Conservation (phyloP, 2,329 filamentous ascomycete species). For the Fonsecaea monophora region DNA sequence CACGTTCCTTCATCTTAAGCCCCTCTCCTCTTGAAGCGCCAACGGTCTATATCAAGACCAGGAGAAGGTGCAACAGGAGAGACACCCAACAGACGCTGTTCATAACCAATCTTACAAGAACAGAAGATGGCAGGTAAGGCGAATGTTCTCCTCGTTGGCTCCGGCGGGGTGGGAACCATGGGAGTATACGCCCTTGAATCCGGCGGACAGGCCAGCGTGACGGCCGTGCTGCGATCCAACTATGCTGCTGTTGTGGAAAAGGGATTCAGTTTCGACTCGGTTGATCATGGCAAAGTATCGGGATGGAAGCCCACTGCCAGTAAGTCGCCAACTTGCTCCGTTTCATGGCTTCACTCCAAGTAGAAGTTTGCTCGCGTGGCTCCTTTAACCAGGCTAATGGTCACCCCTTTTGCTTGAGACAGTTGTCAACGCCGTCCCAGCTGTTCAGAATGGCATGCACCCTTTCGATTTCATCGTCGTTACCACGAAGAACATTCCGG, state of each 20-base stretch:
- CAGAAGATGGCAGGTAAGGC: slow-evolving; percentile 36
- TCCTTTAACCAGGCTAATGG: too few species aligned
- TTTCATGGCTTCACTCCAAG: too few species aligned
- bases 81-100: too few species aligned
- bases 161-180: slow-evolving; percentile 65
- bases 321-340: slow-evolving; percentile 38
- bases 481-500: slow-evolving; percentile 65
- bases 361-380: too few species aligned
- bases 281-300: slow-evolving; percentile 58
- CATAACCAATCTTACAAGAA: too few species aligned
- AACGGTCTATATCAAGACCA: too few species aligned
- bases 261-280: slow-evolving; percentile 63
- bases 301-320: slow-evolving; percentile 54
- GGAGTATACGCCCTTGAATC: slow-evolving; percentile 62
- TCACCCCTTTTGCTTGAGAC: neutral
- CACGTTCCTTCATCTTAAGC: too few species aligned
- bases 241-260: slow-evolving; percentile 55
- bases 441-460: slow-evolving; percentile 44
- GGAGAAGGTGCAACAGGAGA: too few species aligned
- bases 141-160: slow-evolving; percentile 61
- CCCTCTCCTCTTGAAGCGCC: too few species aligned
- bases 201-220: slow-evolving; percentile 59
- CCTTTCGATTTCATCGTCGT: slow-evolving; percentile 64
- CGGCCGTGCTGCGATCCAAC: slow-evolving; percentile 64
- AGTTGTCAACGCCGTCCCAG: slow-evolving; percentile 59